Base-by-base conservation (phyloP, 371 early-diverging fungal species). In the Mortierella sp. region DNA sequence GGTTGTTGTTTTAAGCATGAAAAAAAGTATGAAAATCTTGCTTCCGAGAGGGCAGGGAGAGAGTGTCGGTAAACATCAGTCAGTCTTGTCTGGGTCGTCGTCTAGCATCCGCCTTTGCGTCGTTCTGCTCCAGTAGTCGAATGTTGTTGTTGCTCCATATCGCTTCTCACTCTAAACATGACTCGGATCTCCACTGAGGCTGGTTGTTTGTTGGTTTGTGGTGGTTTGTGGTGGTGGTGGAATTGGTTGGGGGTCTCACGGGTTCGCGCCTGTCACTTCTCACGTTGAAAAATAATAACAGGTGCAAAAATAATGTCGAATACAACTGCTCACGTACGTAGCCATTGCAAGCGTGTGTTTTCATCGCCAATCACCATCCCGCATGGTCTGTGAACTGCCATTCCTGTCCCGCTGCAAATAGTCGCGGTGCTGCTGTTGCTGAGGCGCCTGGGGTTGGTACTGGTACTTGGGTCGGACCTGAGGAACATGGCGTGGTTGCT, bases 341-440 rank as follows among this genome's bases (percentile, higher is more conserved):
- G 24, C n/a, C 29, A 26, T n/a, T 34, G 39, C 37, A 61, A 19
- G n/a, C 37, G 61, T 61, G 34, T 13, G 13, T 19, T 13, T 65
- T 77, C 78, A 77, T 45, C 78, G 78, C 78, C 78, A 77, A 44
- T 77, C 78, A 11, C 64, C 44, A 45, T 68, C 71, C 45, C 43
- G 50, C 50, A 50, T 50, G 39, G 24, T 22, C 26, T 67, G 68
- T 26, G 52, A 45, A 37, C 53, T 61, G 44, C 68, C 63, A n/a
- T 63, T 67, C 47, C 61, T 53, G 45, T 26, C 68, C 39, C 31
- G 79, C 40, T 65, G 69, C 64, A n/a, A 31, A 7, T 39, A 68
- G 52, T 63, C 55, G n/a, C n/a, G 61, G 11, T 63, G 71, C 52
- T 52, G 53, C 7, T 64, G 69, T 58, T 79, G 79, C 19, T 73